Percentiles rank a stretch among this genome's conserved stretches.
Evolutionary conservation across 345 rosid species (phyloP).

Genomic region (Populus pruinosa): DNA sequence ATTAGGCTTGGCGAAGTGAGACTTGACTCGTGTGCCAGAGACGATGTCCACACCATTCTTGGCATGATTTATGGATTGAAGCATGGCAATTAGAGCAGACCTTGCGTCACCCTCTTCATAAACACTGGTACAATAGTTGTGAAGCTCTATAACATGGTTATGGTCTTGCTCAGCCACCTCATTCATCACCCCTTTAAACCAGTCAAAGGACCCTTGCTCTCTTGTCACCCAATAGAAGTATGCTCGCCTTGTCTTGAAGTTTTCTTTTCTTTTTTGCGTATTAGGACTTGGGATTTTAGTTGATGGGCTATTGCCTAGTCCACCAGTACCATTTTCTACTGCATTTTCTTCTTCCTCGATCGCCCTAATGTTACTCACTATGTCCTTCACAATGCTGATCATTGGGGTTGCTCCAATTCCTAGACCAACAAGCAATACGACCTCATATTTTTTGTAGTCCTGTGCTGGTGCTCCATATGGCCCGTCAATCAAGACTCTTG

Average conservation of each 20-base stretch:
- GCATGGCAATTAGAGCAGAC: slow-evolving; percentile 75
- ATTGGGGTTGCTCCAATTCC: slow-evolving; percentile 91
- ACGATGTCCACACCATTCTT: slow-evolving; percentile 73
- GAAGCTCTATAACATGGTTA: slow-evolving; percentile 60
- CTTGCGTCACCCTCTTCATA: slow-evolving; percentile 87
- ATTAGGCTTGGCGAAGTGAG: slow-evolving; percentile 76
- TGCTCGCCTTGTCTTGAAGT: slow-evolving; percentile 65
- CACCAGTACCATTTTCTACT: slow-evolving; percentile 41
- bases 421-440: slow-evolving; percentile 66
- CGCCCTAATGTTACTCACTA: slow-evolving; percentile 60
- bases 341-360: slow-evolving; percentile 35
- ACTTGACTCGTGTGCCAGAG: slow-evolving; percentile 72
- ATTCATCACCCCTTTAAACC: slow-evolving; percentile 82
- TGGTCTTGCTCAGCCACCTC: slow-evolving; percentile 69
- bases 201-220: slow-evolving; percentile 82
- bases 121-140: slow-evolving; percentile 79
- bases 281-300: slow-evolving; percentile 27
- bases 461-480: slow-evolving; percentile 94
- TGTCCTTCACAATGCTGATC: slow-evolving; percentile 85
- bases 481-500: slow-evolving; percentile 66
- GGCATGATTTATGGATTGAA: slow-evolving; percentile 70
- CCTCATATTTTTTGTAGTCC: slow-evolving; percentile 74
- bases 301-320: not conserved
- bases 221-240: slow-evolving; percentile 84
- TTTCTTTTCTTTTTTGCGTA: slow-evolving; percentile 40